phyloP scores from a whole-genome alignment of 2,329 filamentous ascomycete species.

The Corynespora cassiicola region DNA sequence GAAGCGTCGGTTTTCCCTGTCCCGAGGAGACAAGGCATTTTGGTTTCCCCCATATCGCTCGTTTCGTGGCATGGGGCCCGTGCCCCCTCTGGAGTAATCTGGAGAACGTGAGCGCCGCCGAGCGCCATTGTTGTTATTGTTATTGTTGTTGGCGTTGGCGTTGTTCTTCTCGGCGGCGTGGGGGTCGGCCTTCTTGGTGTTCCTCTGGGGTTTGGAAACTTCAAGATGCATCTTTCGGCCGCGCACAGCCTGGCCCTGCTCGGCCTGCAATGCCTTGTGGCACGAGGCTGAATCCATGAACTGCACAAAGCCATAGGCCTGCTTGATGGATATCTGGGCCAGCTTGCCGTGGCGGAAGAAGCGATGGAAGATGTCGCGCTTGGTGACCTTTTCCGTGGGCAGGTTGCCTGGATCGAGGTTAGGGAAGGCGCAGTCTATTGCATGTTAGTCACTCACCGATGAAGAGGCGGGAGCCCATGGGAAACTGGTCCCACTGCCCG shows the following conservation, averaged over 20 bases:
- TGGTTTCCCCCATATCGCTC: constrained; percentile 45
- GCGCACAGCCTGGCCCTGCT: constrained; percentile 82
- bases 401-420: constrained; percentile 73
- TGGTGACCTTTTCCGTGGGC: constrained; percentile 90
- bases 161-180: too few species aligned
- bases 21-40: constrained; percentile 46
- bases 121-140: constrained; percentile 43
- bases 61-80: constrained; percentile 55
- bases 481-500: constrained; percentile 82
- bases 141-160: constrained; percentile 42
- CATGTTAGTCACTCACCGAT: constrained; percentile 66
- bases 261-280: constrained; percentile 72
- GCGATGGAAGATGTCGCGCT: constrained; percentile 89
- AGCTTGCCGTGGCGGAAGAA: constrained; percentile 86
- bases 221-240: constrained; percentile 95
- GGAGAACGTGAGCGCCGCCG: constrained; percentile 68
- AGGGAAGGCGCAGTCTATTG: constrained; percentile 7
- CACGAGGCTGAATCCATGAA: constrained; percentile 82
- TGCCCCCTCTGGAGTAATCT: constrained; percentile 59
- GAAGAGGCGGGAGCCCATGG: constrained; percentile 77
- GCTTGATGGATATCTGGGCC: constrained; percentile 95
- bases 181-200: constrained; percentile 65
- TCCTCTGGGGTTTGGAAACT: constrained; percentile 86
- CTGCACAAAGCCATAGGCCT: constrained; percentile 96
- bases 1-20: constrained; percentile 61